phyloP scores from a whole-genome alignment of 768 basidiomycete species.

The Punctularia strigosozonata region DNA sequence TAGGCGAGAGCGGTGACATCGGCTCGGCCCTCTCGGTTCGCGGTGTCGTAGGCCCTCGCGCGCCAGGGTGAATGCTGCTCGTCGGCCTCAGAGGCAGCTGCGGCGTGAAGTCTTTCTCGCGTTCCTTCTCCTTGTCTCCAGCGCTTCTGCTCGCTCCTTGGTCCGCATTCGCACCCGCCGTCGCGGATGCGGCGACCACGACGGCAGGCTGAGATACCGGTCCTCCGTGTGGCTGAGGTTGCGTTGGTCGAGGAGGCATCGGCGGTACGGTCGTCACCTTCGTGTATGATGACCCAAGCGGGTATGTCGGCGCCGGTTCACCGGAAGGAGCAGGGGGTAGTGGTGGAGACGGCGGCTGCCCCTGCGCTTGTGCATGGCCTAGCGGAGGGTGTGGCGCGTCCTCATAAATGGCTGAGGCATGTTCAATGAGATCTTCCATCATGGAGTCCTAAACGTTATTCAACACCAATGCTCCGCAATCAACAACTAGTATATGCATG shows the following conservation, averaged over 20 bases:
- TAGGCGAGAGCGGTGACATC: too few species aligned
- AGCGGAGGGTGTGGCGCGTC: background rate
- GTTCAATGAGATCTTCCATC: slow-evolving; percentile 78
- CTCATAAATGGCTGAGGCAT: slow-evolving; percentile 21
- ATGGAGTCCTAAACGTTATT: slow-evolving; percentile 38
- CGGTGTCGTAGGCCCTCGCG: slow-evolving; percentile 22
- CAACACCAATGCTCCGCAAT: background rate
- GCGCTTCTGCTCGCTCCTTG: too few species aligned
- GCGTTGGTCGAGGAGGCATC: slow-evolving; percentile 8
- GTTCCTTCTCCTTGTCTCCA: too few species aligned
- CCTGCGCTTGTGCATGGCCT: slow-evolving; percentile 14
- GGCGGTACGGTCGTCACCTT: slow-evolving; percentile 41
- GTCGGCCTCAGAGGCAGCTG: slow-evolving; percentile 56
- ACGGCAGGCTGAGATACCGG: too few species aligned
- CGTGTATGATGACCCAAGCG: slow-evolving; percentile 66
- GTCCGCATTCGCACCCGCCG: too few species aligned
- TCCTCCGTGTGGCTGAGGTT: background rate
- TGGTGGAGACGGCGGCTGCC: slow-evolving; percentile 59
- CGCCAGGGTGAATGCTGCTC: slow-evolving; percentile 70
- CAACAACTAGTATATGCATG: background rate
- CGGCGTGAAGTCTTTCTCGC: slow-evolving; percentile 68
- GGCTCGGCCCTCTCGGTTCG: too few species aligned
- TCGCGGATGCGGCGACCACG: too few species aligned
- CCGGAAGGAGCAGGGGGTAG: slow-evolving; percentile 62
- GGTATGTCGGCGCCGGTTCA: slow-evolving; percentile 42